Percentiles rank a stretch among this genome's conserved stretches.
These are phyloP conservation scores for Pleurotus giganteus DNA, from an alignment of 768 basidiomycete genomes.

Conservation along the genomic window DNA sequence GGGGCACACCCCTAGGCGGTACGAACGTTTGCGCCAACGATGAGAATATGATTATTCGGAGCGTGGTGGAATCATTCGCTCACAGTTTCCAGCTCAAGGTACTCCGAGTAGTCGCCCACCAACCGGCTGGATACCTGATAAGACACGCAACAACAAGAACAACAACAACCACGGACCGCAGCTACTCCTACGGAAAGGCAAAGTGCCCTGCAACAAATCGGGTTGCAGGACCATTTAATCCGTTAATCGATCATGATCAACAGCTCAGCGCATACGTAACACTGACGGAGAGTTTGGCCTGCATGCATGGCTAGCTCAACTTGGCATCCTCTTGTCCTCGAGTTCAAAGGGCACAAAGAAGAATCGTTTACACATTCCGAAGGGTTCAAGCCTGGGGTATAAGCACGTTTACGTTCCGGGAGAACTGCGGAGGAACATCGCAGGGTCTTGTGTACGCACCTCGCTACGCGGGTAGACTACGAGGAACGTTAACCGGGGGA, in stretches of 20 bases:
- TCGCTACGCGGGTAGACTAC: conserved; percentile 1
- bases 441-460: neutral
- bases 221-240: neutral
- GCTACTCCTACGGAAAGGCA: too few species aligned
- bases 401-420: neutral
- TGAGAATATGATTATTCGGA: neutral
- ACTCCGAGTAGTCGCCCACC: neutral
- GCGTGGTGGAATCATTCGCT: conserved; percentile 4
- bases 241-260: conserved; percentile 11
- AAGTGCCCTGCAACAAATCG: neutral
- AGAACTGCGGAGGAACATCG: conserved; percentile 5
- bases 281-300: neutral
- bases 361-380: too few species aligned
- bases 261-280: conserved; percentile 2
- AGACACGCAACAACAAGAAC: too few species aligned
- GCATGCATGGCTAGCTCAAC: neutral
- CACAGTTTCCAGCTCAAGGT: neutral
- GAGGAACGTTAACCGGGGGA: neutral
- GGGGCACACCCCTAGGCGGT: conserved; percentile 2
- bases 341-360: too few species aligned
- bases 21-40: neutral
- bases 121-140: neutral
- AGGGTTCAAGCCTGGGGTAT: too few species aligned
- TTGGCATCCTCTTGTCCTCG: neutral
- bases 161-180: neutral